Conservation (phyloP, 768 basidiomycete genomes). For the Ramaria sp. region DNA sequence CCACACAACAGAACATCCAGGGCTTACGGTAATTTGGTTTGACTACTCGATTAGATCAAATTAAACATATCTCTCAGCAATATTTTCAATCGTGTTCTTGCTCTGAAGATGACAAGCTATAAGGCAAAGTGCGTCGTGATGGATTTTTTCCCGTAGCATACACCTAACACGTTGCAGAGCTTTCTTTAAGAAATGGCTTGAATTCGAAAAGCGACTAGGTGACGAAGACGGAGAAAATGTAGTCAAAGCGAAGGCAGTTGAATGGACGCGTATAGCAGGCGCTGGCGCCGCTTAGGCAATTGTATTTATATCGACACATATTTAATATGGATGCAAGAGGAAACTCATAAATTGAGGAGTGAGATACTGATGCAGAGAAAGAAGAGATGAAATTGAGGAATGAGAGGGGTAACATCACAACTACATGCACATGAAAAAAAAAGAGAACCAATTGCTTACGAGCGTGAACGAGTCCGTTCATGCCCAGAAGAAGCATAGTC, state of each 20-base stretch:
- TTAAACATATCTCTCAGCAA: conserved; percentile 36
- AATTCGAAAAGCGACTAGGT: conserved; percentile 75
- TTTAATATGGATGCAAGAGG: conserved; percentile 1
- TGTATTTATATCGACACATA: conserved; percentile 4
- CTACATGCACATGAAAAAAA: conserved; percentile 9
- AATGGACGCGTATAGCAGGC: conserved; percentile 70
- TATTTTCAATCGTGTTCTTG: conserved; percentile 77
- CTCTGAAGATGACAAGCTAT: conserved; percentile 83
- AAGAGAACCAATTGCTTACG: conserved; percentile 22
- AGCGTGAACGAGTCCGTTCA: conserved; percentile 51
- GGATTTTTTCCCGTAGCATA: conserved; percentile 7
- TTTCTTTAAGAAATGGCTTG: conserved; percentile 98
- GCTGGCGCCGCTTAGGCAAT: conserved; percentile 2
- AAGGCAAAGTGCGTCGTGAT: conserved; percentile 74
- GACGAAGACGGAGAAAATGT: conserved; percentile 70
- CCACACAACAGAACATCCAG: conserved; percentile 67
- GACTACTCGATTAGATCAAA: neutral
- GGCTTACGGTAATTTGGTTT: conserved; percentile 47
- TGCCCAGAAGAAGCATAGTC: conserved; percentile 31
- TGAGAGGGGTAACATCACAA: neutral
- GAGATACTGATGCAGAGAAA: neutral
- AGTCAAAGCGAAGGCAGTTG: conserved; percentile 85
- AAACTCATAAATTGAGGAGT: neutral
- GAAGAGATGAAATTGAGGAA: neutral
- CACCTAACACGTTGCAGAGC: conserved; percentile 34